Conservation (phyloP, 176 grass and related monocot genomes). For the Urochloa ruziziensis region DNA sequence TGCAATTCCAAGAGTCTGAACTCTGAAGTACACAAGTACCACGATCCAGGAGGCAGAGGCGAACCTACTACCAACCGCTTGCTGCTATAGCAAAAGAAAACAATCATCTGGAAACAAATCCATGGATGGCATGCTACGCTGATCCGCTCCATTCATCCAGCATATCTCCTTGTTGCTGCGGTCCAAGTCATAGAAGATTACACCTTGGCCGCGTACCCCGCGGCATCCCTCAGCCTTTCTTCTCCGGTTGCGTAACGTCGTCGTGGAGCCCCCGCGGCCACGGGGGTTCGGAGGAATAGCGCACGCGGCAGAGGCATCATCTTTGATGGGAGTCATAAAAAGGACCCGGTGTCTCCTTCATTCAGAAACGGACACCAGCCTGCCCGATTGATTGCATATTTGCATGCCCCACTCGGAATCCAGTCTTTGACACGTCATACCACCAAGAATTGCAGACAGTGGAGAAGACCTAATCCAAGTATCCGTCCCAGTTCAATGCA, state of each 20-base stretch:
- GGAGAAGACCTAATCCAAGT: neutral
- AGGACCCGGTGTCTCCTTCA: neutral
- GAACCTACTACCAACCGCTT: neutral
- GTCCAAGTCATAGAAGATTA: neutral
- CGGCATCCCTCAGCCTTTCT: neutral
- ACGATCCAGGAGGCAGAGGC: neutral
- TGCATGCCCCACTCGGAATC: neutral
- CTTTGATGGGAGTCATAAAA: neutral
- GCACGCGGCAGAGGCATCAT: too few relatives aligned
- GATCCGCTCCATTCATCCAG: neutral
- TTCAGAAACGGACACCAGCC: neutral
- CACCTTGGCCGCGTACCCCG: neutral
- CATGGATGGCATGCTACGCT: neutral
- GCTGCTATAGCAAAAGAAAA: neutral
- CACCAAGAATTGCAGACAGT: neutral
- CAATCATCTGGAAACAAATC: neutral
- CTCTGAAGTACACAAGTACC: conserved; percentile 10
- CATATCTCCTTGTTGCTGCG: neutral
- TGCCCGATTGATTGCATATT: neutral
- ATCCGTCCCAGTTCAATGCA: neutral
- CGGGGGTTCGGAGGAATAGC: neutral
- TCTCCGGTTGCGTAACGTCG: neutral
- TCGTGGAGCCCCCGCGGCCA: neutral
- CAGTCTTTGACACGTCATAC: neutral
- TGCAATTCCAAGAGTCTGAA: neutral